Evolutionary conservation across 2,329 filamentous ascomycete species (phyloP).

Genomic region (Fusarium albosuccineum): DNA sequence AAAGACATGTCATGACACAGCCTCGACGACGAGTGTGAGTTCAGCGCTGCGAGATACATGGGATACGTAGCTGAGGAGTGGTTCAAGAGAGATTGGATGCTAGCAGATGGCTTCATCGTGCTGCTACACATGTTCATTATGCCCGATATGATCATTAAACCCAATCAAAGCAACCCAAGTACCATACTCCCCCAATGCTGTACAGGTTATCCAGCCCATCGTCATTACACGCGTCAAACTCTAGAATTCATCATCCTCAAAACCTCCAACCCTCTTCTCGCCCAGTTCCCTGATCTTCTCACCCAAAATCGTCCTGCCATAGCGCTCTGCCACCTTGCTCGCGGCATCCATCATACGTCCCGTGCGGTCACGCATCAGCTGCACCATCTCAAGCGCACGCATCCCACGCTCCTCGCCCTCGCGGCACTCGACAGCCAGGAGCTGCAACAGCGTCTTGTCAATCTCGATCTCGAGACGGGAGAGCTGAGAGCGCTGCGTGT

Average conservation of each 20-base stretch:
- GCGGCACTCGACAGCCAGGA: constrained; percentile 90
- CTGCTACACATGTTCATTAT: too few species aligned
- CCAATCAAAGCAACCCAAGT: not conserved
- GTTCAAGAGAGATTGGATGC: too few species aligned
- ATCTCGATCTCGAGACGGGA: constrained; percentile 83
- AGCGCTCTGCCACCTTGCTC: constrained; percentile 87
- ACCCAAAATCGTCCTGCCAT: constrained; percentile 81
- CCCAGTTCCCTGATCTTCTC: constrained; percentile 92
- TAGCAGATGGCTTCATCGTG: too few species aligned
- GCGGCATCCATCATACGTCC: constrained; percentile 95
- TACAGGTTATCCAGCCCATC: not conserved
- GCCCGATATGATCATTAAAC: constrained; percentile 4
- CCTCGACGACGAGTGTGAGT: too few species aligned
- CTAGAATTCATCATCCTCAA: constrained; percentile 67
- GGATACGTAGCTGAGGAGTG: too few species aligned
- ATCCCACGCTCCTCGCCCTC: constrained; percentile 94
- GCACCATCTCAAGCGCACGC: constrained; percentile 92
- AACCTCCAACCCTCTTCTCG: constrained; percentile 74
- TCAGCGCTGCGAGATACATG: too few species aligned
- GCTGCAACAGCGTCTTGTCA: constrained; percentile 90
- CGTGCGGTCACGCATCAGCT: constrained; percentile 84
- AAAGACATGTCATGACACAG: too few species aligned
- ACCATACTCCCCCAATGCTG: constrained; percentile 10
- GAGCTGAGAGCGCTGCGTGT: constrained; percentile 75
- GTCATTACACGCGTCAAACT: not conserved